phyloP scores from a whole-genome alignment of 2,329 filamentous ascomycete genomes.

The Fusarium sp. region DNA sequence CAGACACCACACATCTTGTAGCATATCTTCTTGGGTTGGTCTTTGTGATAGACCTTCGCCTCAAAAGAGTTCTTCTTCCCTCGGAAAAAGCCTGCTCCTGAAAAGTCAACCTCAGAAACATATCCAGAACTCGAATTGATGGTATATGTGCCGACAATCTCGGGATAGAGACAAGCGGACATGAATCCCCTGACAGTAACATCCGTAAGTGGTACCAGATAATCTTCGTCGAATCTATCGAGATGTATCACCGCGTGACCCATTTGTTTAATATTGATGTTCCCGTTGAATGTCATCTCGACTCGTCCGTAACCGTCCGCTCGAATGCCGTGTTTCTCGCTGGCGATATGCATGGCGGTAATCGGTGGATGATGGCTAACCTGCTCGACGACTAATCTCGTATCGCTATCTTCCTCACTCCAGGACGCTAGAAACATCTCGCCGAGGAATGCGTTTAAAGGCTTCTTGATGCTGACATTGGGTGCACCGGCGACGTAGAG shows the following conservation, averaged over 20 bases:
- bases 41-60: slow-evolving; percentile 55
- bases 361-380: slow-evolving; percentile 66
- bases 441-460: slow-evolving; percentile 64
- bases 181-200: slow-evolving; percentile 61
- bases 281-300: slow-evolving; percentile 63
- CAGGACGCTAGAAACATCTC: slow-evolving; percentile 60
- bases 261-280: slow-evolving; percentile 61
- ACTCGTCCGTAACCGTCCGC: slow-evolving; percentile 63
- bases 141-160: slow-evolving; percentile 58
- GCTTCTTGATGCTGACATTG: slow-evolving; percentile 62
- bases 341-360: slow-evolving; percentile 62
- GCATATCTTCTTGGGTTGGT: slow-evolving; percentile 41
- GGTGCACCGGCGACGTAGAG: slow-evolving; percentile 60
- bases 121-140: slow-evolving; percentile 59
- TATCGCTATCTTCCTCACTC: slow-evolving; percentile 45
- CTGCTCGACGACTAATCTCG: slow-evolving; percentile 56
- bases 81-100: slow-evolving; percentile 56
- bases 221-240: slow-evolving; percentile 61
- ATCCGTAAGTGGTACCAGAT: slow-evolving; percentile 60
- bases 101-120: slow-evolving; percentile 59
- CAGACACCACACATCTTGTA: slow-evolving; percentile 35
- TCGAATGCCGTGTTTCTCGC: slow-evolving; percentile 56
- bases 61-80: slow-evolving; percentile 56
- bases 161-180: slow-evolving; percentile 60
- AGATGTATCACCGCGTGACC: slow-evolving; percentile 62